These are phyloP conservation scores for Corymbia calophylla DNA, from an alignment of 441 rosid species.

Conservation along the genomic window DNA sequence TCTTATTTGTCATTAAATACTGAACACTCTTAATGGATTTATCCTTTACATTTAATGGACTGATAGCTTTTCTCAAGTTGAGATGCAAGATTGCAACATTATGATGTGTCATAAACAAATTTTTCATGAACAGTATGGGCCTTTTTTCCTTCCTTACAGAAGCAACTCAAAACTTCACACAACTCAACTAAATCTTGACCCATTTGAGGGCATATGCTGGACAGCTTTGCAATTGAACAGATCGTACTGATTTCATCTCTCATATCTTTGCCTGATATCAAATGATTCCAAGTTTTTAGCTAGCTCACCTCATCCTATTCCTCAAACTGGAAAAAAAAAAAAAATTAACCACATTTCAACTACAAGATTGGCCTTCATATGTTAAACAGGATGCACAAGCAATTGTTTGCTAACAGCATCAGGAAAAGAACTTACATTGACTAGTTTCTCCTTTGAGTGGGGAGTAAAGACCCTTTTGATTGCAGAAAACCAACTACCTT, in stretches of 20 bases:
- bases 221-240: background rate
- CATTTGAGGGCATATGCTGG: background rate
- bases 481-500: constrained; percentile 89
- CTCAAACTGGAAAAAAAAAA: background rate
- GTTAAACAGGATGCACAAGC: background rate
- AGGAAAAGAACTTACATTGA: constrained; percentile 35
- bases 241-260: background rate
- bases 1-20: background rate
- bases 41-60: background rate
- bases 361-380: background rate
- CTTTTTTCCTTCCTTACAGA: background rate
- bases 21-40: background rate
- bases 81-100: background rate
- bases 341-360: background rate
- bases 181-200: background rate
- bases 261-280: background rate
- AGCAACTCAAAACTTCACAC: background rate
- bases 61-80: background rate
- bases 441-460: constrained; percentile 65
- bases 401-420: background rate
- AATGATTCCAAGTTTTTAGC: background rate
- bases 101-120: background rate
- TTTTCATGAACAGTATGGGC: background rate
- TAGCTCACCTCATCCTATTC: background rate
- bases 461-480: constrained; percentile 74